Evolutionary conservation across 331 rosid species (phyloP).

Genomic region (Ulmus americana): DNA sequence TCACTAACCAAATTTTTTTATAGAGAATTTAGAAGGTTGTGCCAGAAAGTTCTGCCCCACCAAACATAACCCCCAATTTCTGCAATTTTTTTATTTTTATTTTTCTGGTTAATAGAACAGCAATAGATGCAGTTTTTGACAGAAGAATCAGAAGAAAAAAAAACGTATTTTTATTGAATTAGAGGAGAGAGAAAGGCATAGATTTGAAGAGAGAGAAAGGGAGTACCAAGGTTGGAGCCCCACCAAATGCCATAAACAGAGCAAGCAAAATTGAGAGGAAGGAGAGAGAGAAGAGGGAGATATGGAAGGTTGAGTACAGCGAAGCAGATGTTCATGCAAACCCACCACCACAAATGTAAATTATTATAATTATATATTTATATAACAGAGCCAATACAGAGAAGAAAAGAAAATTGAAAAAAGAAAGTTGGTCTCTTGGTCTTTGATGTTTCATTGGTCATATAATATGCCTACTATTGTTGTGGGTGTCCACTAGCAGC

Average conservation of each 20-base stretch:
- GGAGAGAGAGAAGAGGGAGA: constrained; percentile 13
- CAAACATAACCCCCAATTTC: constrained; percentile 19
- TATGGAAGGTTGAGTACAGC: constrained; percentile 47
- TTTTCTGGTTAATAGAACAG: constrained; percentile 8
- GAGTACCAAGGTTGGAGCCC: constrained; percentile 20
- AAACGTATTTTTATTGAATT: no score
- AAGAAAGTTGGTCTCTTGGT: constrained; percentile 33
- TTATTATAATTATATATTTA: constrained; percentile 6
- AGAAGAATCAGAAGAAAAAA: not conserved
- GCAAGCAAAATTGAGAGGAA: constrained; percentile 14
- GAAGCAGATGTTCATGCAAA: constrained; percentile 42
- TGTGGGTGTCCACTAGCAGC: constrained; percentile 84
- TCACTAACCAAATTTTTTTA: not conserved
- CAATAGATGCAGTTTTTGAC: constrained; percentile 18
- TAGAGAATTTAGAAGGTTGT: constrained; percentile 29
- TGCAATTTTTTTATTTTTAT: constrained; percentile 2
- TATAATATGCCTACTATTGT: constrained; percentile 28
- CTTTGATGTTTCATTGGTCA: constrained; percentile 52
- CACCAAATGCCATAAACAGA: constrained; percentile 38
- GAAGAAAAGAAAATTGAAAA: constrained; percentile 5
- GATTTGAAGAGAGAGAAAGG: not conserved
- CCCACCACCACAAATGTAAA: constrained; percentile 31
- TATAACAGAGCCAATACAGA: constrained; percentile 35
- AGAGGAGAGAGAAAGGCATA: not conserved
- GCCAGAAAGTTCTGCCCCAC: constrained; percentile 36